A percentile compares a stretch with the other conserved stretches of the same genome.
These are phyloP conservation scores for Thelonectria blattea DNA, from an alignment of 2,329 filamentous ascomycete genomes.

Conservation along the genomic window DNA sequence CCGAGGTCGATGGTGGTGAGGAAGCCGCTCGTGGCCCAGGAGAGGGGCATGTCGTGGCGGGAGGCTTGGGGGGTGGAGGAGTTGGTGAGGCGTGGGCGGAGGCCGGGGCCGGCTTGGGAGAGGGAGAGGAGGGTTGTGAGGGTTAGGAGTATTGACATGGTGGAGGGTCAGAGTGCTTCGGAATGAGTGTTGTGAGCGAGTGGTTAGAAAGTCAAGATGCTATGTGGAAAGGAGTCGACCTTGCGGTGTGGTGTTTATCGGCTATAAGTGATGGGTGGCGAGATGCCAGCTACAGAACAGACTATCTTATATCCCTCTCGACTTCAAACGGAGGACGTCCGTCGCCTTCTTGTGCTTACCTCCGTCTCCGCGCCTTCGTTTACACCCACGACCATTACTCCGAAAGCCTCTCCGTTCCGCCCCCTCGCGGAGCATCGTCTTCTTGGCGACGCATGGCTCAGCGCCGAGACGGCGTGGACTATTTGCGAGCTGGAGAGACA, in stretches of 20 bases:
- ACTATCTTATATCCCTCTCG: neutral
- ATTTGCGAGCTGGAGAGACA: conserved; percentile 1
- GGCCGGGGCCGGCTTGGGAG: conserved; percentile 10
- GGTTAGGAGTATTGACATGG: neutral
- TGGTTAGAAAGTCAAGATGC: too few relatives aligned
- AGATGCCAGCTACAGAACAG: neutral
- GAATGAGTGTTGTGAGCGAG: too few relatives aligned
- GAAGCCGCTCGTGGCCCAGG: conserved; percentile 6
- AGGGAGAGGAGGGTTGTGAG: conserved; percentile 8
- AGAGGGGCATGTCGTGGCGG: conserved; percentile 13
- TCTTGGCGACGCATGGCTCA: neutral
- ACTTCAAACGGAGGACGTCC: neutral
- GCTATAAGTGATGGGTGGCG: neutral
- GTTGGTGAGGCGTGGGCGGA: conserved; percentile 7
- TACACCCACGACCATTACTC: neutral
- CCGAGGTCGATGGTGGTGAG: conserved; percentile 15
- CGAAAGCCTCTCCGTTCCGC: conserved; percentile 15
- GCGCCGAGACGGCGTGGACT: conserved; percentile 8
- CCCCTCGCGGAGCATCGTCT: neutral
- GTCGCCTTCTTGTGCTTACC: conserved; percentile 4
- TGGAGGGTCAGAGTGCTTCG: neutral
- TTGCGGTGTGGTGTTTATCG: too few relatives aligned
- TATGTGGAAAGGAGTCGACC: too few relatives aligned
- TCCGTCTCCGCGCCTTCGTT: conserved; percentile 13
- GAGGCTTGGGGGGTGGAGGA: neutral